A percentile compares a stretch with the other conserved stretches of the same genome.
phyloP scores from a whole-genome alignment of 352 stramenopile genomes.

The Globisporangium radiosum region DNA sequence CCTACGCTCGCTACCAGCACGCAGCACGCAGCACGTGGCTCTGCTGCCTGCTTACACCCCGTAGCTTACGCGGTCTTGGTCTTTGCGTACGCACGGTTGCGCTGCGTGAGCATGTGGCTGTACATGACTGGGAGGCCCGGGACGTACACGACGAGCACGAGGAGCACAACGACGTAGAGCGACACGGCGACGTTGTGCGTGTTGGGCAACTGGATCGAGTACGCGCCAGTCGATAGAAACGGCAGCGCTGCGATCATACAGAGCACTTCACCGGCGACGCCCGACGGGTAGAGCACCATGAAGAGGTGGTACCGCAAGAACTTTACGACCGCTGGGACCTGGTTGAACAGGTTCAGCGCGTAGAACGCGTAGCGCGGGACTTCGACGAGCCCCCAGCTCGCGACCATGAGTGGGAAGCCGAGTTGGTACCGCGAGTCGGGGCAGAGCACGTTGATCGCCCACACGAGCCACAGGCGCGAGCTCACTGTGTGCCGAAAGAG shows the following conservation, averaged over 20 bases:
- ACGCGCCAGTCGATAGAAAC: slow-evolving; percentile 50
- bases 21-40: background rate
- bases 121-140: slow-evolving; percentile 81
- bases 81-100: slow-evolving; percentile 79
- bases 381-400: slow-evolving; percentile 85
- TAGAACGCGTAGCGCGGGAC: slow-evolving; percentile 98
- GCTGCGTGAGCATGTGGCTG: slow-evolving; percentile 79
- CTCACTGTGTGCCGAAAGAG: slow-evolving; percentile 41
- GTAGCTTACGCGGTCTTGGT: slow-evolving; percentile 49
- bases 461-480: slow-evolving; percentile 91
- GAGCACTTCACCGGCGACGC: slow-evolving; percentile 87
- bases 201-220: slow-evolving; percentile 71
- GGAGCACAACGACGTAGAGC: slow-evolving; percentile 62
- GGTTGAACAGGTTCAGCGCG: slow-evolving; percentile 90
- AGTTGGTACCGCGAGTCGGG: slow-evolving; percentile 73
- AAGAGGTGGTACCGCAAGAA: slow-evolving; percentile 98
- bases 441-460: slow-evolving; percentile 90
- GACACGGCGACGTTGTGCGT: slow-evolving; percentile 71
- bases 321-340: slow-evolving; percentile 93
- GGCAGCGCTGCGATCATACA: slow-evolving; percentile 68
- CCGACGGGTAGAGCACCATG: slow-evolving; percentile 96
- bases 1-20: background rate
- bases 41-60: too few relatives aligned
- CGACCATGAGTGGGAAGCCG: slow-evolving; percentile 83
- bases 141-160: slow-evolving; percentile 69